Evolutionary conservation across 345 rosid species (phyloP), one percentile per base, ranked within the genome.

Genomic region (Punica granatum): DNA sequence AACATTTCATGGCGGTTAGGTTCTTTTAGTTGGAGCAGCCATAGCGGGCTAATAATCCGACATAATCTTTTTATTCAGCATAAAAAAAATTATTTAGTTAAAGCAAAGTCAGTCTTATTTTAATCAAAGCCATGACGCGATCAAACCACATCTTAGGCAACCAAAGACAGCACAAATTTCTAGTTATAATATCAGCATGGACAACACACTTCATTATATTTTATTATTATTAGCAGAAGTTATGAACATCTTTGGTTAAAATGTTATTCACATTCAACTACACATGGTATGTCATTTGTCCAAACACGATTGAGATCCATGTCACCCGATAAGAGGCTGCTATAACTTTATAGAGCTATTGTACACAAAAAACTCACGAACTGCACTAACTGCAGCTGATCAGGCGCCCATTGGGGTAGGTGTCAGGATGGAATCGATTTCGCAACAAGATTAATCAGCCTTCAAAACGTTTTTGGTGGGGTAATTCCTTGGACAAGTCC

Each of bases 331-430:
- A 21, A 5, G 41, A 37, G 11, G 41, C 11, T 37, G 5, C 41
- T 37, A 4, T 37, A 4, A 4, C 5, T 37, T 4, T 37, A 37
- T 11, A 37, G 41, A 37, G 41, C 41, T 37, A 11, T 37, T 37
- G 41, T 5, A 37, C n/a, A n/a, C n/a, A n/a, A n/a, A n/a, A n/a
- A n/a, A 37, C 42, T 37, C 42, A 37, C 42, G n/a, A 37, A 5
- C 42, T 37, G 12, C 42, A 37, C 42, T 4, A 5, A 37, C 1
- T 37, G 42, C 42, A 37, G 23, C 14, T 4, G 21, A 53, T 85
- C 76, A 83, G 23, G 89, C 96, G 11, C 92, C 89, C 0, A 89
- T 90, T 1, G 86, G 54, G 6, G 90, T 64, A 31, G 87, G 33
- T 4, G 78, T 33, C 46, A 75, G 75, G 42, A 81, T 48, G 23